phyloP scores from a whole-genome alignment of 495 filamentous ascomycete species.

The Daldinia vernicosa region DNA sequence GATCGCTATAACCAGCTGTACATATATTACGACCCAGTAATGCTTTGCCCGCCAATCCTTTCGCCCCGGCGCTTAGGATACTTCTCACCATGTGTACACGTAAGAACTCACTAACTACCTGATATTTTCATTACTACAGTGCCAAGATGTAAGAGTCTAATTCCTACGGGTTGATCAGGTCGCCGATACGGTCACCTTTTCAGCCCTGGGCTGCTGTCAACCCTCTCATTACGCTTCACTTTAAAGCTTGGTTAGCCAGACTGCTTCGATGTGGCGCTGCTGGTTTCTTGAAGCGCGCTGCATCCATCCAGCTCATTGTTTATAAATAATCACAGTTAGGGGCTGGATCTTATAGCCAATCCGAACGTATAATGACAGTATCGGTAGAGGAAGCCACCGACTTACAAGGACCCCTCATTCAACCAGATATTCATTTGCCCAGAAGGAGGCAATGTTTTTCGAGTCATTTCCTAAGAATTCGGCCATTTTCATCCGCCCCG shows the following conservation, averaged over 20 bases:
- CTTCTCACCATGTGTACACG: not conserved
- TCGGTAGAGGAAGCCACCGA: not conserved
- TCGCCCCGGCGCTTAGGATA: not conserved
- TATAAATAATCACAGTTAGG: conserved; percentile 1
- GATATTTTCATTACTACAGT: not conserved
- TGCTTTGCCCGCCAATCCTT: not conserved
- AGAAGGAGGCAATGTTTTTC: conserved; percentile 55
- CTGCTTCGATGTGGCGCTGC: conserved; percentile 22
- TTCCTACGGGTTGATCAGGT: not conserved
- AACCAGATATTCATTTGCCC: conserved; percentile 53
- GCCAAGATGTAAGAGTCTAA: not conserved
- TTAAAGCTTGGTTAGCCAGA: not conserved
- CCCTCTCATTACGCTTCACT: not conserved
- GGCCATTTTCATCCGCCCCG: conserved; percentile 48
- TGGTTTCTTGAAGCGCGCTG: conserved; percentile 29
- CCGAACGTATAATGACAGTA: conserved; percentile 15
- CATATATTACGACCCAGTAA: conserved; percentile 1
- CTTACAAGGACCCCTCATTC: conserved; percentile 27
- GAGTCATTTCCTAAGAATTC: conserved; percentile 51
- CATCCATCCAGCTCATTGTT: not conserved
- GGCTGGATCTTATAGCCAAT: not conserved
- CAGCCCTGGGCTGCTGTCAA: not conserved
- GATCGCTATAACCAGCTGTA: not conserved
- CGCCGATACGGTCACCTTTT: not conserved
- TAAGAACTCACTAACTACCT: not conserved